phyloP scores from a whole-genome alignment of 306 rosid genomes.

The Leucaena leucocephala region DNA sequence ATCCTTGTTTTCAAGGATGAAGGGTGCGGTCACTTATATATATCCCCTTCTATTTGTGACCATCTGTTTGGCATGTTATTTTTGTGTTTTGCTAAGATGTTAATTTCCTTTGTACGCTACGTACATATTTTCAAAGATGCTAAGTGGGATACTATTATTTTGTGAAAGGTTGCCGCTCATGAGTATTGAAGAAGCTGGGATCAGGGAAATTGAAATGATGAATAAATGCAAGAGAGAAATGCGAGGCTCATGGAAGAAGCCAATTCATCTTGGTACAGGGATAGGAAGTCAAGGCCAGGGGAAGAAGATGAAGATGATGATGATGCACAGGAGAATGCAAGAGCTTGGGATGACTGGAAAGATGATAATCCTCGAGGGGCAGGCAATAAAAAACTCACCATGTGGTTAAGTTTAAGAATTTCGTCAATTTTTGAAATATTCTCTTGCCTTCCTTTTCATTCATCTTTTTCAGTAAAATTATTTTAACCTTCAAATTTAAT shows the following conservation, averaged over 20 bases:
- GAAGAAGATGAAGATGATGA: slow-evolving; percentile 79
- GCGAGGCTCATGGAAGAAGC: slow-evolving; percentile 78
- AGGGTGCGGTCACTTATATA: not conserved
- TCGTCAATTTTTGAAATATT: not conserved
- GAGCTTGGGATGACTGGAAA: slow-evolving; percentile 97
- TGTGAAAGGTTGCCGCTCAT: slow-evolving; percentile 82
- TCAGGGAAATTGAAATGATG: slow-evolving; percentile 92
- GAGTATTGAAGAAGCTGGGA: slow-evolving; percentile 99
- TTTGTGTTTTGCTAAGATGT: not conserved
- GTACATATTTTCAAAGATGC: slow-evolving; percentile 27
- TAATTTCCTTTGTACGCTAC: not conserved
- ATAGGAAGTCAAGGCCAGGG: slow-evolving; percentile 56
- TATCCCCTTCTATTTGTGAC: not conserved
- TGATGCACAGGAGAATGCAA: slow-evolving; percentile 80
- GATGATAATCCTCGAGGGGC: slow-evolving; percentile 97
- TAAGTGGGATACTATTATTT: slow-evolving; percentile 27
- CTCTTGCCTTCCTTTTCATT: not conserved
- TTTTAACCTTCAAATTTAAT: not conserved
- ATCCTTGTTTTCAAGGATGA: not conserved
- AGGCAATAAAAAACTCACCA: slow-evolving; percentile 90
- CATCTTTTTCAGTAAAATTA: not conserved
- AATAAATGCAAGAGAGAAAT: slow-evolving; percentile 84
- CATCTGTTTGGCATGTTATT: not conserved
- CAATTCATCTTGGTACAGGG: slow-evolving; percentile 80
- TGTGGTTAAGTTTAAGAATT: slow-evolving; percentile 55